A percentile compares a stretch with the other conserved stretches of the same genome.
Evolutionary conservation across 805 yeast genomes (phyloP).

Genomic region (Candida vaughaniae): DNA sequence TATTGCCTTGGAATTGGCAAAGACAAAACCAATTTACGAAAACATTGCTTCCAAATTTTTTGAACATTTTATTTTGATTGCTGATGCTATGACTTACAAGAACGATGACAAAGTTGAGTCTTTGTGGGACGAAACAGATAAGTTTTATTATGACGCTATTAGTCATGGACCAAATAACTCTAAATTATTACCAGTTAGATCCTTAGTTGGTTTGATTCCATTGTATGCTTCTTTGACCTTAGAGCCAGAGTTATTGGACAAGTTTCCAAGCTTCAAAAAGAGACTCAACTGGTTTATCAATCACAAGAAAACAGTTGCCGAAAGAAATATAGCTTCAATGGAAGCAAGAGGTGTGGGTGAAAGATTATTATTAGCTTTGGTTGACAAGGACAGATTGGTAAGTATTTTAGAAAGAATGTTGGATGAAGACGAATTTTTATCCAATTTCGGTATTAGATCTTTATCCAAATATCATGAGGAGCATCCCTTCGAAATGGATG

Average conservation of each 20-base stretch:
- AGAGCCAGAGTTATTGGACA: slow-evolving; percentile 76
- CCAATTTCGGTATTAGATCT: slow-evolving; percentile 84
- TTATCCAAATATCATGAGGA: slow-evolving; percentile 82
- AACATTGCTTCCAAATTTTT: slow-evolving; percentile 92
- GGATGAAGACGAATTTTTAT: slow-evolving; percentile 82
- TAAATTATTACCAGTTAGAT: slow-evolving; percentile 77
- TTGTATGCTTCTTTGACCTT: slow-evolving; percentile 84
- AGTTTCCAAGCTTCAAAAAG: slow-evolving; percentile 79
- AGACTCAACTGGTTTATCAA: slow-evolving; percentile 82
- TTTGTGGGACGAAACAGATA: slow-evolving; percentile 86
- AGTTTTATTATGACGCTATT: slow-evolving; percentile 88
- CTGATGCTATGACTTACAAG: slow-evolving; percentile 86
- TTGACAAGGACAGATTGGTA: slow-evolving; percentile 72
- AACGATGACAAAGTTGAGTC: slow-evolving; percentile 52
- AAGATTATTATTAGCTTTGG: slow-evolving; percentile 74
- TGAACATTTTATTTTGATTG: slow-evolving; percentile 87
- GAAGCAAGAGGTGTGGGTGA: slow-evolving; percentile 78
- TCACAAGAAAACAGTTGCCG: slow-evolving; percentile 66
- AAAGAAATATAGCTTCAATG: slow-evolving; percentile 86
- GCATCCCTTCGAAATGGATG: slow-evolving; percentile 81
- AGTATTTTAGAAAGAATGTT: slow-evolving; percentile 78
- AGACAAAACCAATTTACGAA: slow-evolving; percentile 81
- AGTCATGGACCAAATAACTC: slow-evolving; percentile 70
- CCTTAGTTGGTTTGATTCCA: slow-evolving; percentile 89
- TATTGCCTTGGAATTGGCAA: slow-evolving; percentile 87